These are phyloP conservation scores for Rhododendron kiyosumense DNA, from an alignment of 148 eudicot species.

Conservation along the genomic window DNA sequence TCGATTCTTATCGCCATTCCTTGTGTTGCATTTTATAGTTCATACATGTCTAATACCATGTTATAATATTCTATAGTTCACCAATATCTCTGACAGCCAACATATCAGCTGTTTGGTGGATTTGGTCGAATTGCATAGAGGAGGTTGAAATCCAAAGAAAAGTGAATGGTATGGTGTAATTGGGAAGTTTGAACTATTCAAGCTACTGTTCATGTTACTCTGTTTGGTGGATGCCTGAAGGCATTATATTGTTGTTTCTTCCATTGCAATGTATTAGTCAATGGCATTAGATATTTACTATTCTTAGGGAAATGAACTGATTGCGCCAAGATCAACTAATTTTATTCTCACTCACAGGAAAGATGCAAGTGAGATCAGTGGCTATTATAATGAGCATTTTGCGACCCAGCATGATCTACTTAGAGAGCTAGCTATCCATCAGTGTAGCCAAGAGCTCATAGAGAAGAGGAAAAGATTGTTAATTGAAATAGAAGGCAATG, in stretches of 20 bases:
- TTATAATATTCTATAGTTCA: background rate
- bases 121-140: background rate
- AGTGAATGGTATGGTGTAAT: background rate
- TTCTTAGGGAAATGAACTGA: background rate
- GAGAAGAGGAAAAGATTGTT: constrained; percentile 7
- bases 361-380: constrained; percentile 3
- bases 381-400: constrained; percentile 11
- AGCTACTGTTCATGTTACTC: background rate
- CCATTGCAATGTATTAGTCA: background rate
- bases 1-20: background rate
- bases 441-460: constrained; percentile 12
- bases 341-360: constrained; percentile 7
- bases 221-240: background rate
- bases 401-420: constrained; percentile 23
- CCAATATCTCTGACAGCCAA: background rate
- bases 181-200: background rate
- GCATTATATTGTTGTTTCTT: background rate
- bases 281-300: background rate
- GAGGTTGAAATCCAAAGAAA: background rate
- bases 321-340: background rate
- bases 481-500: constrained; percentile 15
- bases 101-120: background rate
- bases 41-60: background rate
- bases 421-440: constrained; percentile 17
- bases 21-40: background rate